Evolutionary conservation across 2,329 filamentous ascomycete species (phyloP), one percentile per base, ranked within the genome.

Genomic region (Ceratocystiopsis minuta): DNA sequence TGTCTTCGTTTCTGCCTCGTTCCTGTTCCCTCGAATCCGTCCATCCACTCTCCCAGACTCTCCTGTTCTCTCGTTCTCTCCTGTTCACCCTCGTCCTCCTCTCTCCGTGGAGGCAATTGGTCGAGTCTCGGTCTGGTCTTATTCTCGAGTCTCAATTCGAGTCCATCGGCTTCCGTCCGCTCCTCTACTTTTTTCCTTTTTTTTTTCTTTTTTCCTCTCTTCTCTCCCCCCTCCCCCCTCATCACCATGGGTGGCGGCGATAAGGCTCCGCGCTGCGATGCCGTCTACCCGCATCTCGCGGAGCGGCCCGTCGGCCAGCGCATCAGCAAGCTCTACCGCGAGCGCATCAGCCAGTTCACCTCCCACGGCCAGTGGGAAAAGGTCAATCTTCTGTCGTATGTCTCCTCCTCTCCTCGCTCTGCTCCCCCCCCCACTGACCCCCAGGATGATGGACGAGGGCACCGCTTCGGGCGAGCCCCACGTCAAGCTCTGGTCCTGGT

Each of bases 401-500:
- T 49, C n/a, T 37, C 6, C 28, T 7, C 34, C 20, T 32, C 7
- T 16, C 9, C 4, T 28, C 11, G 11, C 31, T 28, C n/a, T 20
- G n/a, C 14, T 16, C 15, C 16, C 2, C 13, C 18, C 31, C 24
- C 15, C 24, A 34, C 36, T 6, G 11, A 4, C 13, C 18, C 24
- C 32, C 51, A 79, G 75, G 47, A 86, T 86, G 66, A 72, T 86
- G 57, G 70, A 76, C 53, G 78, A 88, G 58, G 80, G 69, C 39
- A 55, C 64, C 39, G 66, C 59, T 43, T 77, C 77, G 11, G 85
- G 85, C 50, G 63, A 75, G 49, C 73, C 83, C 24, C 70, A 88
- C 56, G 75, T 96, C 54, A 80, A 86, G 61, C 76, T 98, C 44
- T 84, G 70, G 45, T 84, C 86, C 44, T 94, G 87, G 73, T 78